Percentiles rank a stretch among this genome's conserved stretches.
These are phyloP conservation scores for Circinella minor DNA, from an alignment of 371 early-diverging fungal genomes.

Conservation along the genomic window DNA sequence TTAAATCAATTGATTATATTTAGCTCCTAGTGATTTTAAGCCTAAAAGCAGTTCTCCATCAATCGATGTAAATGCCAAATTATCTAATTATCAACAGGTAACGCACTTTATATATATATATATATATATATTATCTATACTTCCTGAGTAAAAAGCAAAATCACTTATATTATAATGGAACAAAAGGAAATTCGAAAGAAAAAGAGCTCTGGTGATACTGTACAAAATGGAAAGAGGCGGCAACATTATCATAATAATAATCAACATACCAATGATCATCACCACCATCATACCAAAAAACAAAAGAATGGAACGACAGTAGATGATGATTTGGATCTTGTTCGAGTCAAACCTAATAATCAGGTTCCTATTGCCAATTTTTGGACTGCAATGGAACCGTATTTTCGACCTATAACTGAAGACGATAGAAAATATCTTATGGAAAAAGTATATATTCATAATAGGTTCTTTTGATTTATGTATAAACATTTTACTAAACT, in stretches of 20 bases:
- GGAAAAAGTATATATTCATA: conserved; percentile 33
- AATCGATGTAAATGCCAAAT: background rate
- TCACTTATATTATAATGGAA: no score
- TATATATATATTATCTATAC: background rate
- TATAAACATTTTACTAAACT: no score
- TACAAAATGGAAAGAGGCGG: conserved; percentile 10
- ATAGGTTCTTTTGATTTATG: no score
- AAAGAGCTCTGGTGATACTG: background rate
- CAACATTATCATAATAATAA: background rate
- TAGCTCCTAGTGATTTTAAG: background rate
- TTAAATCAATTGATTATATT: background rate
- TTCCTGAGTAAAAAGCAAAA: no score
- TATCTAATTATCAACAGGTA: conserved; percentile 7
- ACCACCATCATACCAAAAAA: conserved; percentile 12
- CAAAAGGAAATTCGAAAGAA: conserved; percentile 6
- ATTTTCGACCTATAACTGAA: conserved; percentile 78
- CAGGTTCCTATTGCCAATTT: conserved; percentile 84
- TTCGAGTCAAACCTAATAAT: conserved; percentile 54
- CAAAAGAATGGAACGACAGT: conserved; percentile 3
- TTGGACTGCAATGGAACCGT: conserved; percentile 85
- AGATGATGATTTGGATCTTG: conserved; percentile 41
- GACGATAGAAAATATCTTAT: conserved; percentile 77
- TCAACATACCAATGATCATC: background rate
- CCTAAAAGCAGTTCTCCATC: conserved; percentile 2
- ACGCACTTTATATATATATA: background rate